Evolutionary conservation across 1,139 yeast genomes (phyloP), one percentile per base, ranked within the genome.

Genomic region (Suhomyces anneliseae): DNA sequence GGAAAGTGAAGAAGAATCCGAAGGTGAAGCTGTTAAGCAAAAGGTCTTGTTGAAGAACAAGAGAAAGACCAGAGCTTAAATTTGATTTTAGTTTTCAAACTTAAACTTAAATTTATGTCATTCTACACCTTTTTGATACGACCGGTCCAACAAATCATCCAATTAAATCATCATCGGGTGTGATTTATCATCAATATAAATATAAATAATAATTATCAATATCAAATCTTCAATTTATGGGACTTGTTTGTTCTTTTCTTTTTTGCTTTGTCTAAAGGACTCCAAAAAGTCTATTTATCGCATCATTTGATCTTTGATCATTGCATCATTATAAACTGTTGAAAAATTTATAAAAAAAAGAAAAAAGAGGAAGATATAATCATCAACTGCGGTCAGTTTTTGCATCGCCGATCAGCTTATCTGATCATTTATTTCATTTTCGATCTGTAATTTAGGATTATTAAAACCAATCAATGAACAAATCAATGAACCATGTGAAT

Each of bases 41-140:
- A 85, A 87, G 83, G 84, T 90, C 46, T 72, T 89, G 62, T 80
- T 90, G 66, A 84, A 81, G 67, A 85, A 86, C 82, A 87, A 83
- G 75, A 83, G 82, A 68, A 73, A 68, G 61, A 48, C 42, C 36
- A 56, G 56, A 50, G 56, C 57, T 37, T 53, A 46, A 43, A n/a
- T 32, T 19, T 19, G 24, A 8, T 4, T 32, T 32, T 10, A 4
- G 6, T 4, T 19, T 19, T 19, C 24, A 19, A 19, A 10, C 34
- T n/a, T 4, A 32, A n/a, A 32, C 34, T 32, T 36, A 8, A 8
- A 11, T 19, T 10, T 14, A 15, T 14, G 27, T 15, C 31, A 19
- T 36, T 11, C 39, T 8, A 12, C 39, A 24, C 39, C 39, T 8
- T 15, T 19, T 19, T 19, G 24, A 19, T 19, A 19, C 4, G 24